Base-by-base conservation (phyloP, 177 flowering plant species). In the Telopea speciosissima region DNA sequence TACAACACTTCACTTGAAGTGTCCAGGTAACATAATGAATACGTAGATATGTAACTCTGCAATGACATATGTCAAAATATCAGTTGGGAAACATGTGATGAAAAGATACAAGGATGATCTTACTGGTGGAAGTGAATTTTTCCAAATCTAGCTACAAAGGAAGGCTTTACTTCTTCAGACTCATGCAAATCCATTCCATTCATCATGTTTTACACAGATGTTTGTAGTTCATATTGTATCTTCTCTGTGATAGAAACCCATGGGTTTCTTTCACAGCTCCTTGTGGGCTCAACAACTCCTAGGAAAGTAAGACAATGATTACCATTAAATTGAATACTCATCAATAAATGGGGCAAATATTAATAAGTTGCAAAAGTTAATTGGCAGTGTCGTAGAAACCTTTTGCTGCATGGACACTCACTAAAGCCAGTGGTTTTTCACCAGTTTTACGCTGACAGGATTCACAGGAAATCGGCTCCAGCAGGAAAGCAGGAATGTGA, bases 151-250 rank as follows among this genome's bases (percentile, higher is more conserved):
- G 23, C 61, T 3, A 19, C 23, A 58, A 58, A 58, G 8, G 24
- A 19, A 58, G 61, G 61, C 61, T 58, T 58, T 58, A 58, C 23
- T 58, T 58, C 61, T 58, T 58, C 61, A 58, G 61, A 58, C n/a
- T 58, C 61, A 5, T 58, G 61, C 22, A 58, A 58, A 21, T 58
- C 61, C 10, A 58, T 58, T 58, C 4, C 61, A 8, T 58, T 58
- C 23, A 21, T 19, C n/a, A 58, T n/a, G 22, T 58, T 58, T 58
- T 58, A 24, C 23, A 58, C 19, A 58, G 61, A 58, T 58, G 22
- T 58, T 16, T 14, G 5, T 14, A 58, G 61, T 21, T 58, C 61
- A 17, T 21, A 5, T n/a, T n/a, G 7, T 58, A 58, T 19, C 61
- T 58, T 58, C 61, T 58, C 61, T 58, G 61, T n/a, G 9, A 58